Base-by-base conservation (phyloP, 768 basidiomycete genomes). In the Termitomyces bulborhizus region DNA sequence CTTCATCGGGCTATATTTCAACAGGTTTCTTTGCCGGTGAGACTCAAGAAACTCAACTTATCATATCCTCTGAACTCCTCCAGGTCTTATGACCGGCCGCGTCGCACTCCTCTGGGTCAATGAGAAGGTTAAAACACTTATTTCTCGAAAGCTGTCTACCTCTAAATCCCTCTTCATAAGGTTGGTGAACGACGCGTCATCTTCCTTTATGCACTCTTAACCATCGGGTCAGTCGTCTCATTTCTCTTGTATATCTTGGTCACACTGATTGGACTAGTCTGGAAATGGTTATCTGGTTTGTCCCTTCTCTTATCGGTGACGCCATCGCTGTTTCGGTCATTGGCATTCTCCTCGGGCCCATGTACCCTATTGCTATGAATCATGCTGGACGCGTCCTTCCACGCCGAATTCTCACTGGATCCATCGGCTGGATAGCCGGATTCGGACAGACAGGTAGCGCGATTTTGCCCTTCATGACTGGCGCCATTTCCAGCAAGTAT, bases 291-390 rank as follows among this genome's bases (percentile, higher is more conserved):
- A 71, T 90, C 39, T 91, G 88, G 88, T 73, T 85, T 29, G 79
- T 83, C 0, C 84, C 84, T 24, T 84, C 81, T 5, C 71, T 90
- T 15, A 71, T 88, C 8, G 85, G 80, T 3, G 76, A 81, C 60
- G 88, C 80, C 2, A 73, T 89, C 3, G 81, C 84, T 0, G 76
- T 90, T 24, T 77, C 85, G 2, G 60, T 88, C 45, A 69, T 88
- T 15, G 89, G 88, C 16, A 46, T 89, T 8, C 67, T 89, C 24
- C 72, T 91, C n/a, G 89, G 87, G 0, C 88, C 87, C 3, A 81
- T 90, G 71, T 90, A 85, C 63, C 86, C 86, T 1, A 79, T 88
- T 43, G 75, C 81, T 8, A 83, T 93, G 81, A 88, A 86, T 63
- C 80, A 87, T 43, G 72, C 85, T 1, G 78, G 82, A 6, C 76